A percentile compares a stretch with the other conserved stretches of the same genome.
phyloP scores from a whole-genome alignment of 257 asterid species.

The Asclepias syriaca region DNA sequence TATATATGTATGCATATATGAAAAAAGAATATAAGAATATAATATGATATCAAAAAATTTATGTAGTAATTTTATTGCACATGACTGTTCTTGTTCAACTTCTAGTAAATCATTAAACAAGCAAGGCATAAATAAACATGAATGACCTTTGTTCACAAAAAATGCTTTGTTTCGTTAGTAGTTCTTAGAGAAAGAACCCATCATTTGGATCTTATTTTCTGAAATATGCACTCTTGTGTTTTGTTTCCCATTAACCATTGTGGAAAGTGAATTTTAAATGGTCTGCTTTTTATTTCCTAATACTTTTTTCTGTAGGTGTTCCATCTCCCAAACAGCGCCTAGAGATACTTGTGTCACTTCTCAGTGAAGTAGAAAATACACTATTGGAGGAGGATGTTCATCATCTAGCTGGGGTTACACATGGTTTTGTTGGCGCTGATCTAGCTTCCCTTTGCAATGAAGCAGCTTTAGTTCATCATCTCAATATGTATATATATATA shows the following conservation, averaged over 20 bases:
- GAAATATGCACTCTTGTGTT: not conserved
- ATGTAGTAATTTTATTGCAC: too few species aligned
- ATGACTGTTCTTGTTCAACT: too few species aligned
- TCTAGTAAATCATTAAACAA: too few species aligned
- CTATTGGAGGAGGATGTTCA: conserved; percentile 63
- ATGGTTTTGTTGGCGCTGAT: conserved; percentile 98
- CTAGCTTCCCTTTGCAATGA: conserved; percentile 85
- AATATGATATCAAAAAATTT: too few species aligned
- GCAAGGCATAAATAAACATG: too few species aligned
- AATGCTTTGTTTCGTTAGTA: too few species aligned
- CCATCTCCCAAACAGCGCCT: conserved; percentile 78
- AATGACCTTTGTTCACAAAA: too few species aligned
- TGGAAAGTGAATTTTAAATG: not conserved
- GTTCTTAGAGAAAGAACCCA: not conserved
- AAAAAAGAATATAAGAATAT: too few species aligned
- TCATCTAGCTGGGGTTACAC: conserved; percentile 69
- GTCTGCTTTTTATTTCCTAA: conserved; percentile 6
- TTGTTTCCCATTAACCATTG: not conserved
- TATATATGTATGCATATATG: too few species aligned
- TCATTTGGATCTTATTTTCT: not conserved
- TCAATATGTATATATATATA: too few species aligned
- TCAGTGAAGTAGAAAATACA: conserved; percentile 55
- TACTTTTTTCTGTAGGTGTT: conserved; percentile 52
- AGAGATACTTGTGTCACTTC: conserved; percentile 57
- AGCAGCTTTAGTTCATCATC: conserved; percentile 74